Conservation (phyloP, 2,329 filamentous ascomycete genomes). For the Sporothrix brasiliensis region DNA sequence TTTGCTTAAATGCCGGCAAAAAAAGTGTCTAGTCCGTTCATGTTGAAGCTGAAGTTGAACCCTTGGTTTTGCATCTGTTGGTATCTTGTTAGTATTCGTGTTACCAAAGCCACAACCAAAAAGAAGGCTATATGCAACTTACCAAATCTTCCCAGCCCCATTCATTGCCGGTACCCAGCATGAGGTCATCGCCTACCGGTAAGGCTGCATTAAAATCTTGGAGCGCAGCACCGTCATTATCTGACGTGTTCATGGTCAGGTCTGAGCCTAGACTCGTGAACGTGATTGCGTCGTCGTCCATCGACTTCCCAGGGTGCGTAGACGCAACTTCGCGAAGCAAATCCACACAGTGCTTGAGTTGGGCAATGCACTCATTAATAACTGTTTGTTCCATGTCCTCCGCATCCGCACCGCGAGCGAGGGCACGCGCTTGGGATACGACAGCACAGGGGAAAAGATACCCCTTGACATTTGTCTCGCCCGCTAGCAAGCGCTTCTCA, state of each 20-base stretch:
- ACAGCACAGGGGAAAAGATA: slow-evolving; percentile 50
- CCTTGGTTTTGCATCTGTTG: slow-evolving; percentile 36
- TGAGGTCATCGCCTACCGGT: not conserved
- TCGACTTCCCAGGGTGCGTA: slow-evolving; percentile 17
- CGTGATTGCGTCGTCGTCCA: slow-evolving; percentile 10
- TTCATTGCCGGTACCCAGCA: slow-evolving; percentile 19
- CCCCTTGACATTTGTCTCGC: slow-evolving; percentile 59
- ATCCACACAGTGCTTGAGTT: slow-evolving; percentile 41
- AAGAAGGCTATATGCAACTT: slow-evolving; percentile 18
- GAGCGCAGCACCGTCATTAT: not conserved
- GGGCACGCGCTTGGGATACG: slow-evolving; percentile 48
- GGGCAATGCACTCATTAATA: slow-evolving; percentile 46
- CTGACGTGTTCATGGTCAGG: not conserved
- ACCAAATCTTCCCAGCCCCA: slow-evolving; percentile 39
- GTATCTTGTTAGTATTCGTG: not conserved
- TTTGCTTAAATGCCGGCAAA: slow-evolving; percentile 30
- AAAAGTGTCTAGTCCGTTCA: slow-evolving; percentile 31
- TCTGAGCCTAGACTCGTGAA: slow-evolving; percentile 22
- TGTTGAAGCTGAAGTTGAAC: slow-evolving; percentile 37
- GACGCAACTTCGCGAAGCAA: slow-evolving; percentile 44
- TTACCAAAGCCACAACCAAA: not conserved
- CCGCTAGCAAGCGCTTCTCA: slow-evolving; percentile 34
- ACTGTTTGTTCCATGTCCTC: slow-evolving; percentile 44
- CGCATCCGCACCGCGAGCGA: slow-evolving; percentile 44
- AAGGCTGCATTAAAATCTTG: not conserved